phyloP scores from a whole-genome alignment of 1,284 basidiomycete species.

The Psilocybe mexicana region DNA sequence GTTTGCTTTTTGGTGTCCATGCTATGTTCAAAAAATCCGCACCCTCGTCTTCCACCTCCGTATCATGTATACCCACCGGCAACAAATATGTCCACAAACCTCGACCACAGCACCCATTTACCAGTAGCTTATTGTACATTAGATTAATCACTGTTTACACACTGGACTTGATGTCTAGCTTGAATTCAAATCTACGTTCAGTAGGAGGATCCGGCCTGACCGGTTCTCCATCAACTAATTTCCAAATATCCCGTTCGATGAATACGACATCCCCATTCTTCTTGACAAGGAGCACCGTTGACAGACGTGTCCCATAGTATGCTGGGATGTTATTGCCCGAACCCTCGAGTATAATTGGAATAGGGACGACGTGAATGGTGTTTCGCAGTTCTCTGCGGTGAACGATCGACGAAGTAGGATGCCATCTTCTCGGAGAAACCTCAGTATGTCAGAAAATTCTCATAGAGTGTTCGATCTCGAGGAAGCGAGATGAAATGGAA shows the following conservation, averaged over 20 bases:
- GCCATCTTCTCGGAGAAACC: conserved; percentile 45
- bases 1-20: conserved; percentile 7
- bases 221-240: conserved; percentile 38
- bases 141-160: conserved; percentile 11
- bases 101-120: conserved; percentile 2
- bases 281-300: conserved; percentile 69
- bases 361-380: conserved; percentile 61
- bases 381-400: conserved; percentile 55
- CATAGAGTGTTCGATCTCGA: conserved; percentile 9
- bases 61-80: conserved; percentile 9
- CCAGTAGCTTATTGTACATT: conserved; percentile 18
- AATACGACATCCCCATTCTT: conserved; percentile 63
- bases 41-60: neutral
- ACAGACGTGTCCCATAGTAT: conserved; percentile 69
- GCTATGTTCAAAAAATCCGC: conserved; percentile 5
- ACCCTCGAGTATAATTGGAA: conserved; percentile 32
- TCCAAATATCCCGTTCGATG: conserved; percentile 73
- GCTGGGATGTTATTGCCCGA: conserved; percentile 15
- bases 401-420: conserved; percentile 43
- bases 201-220: conserved; percentile 40
- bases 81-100: neutral
- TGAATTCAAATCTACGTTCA: conserved; percentile 56
- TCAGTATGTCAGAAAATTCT: conserved; percentile 27
- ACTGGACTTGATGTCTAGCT: conserved; percentile 32
- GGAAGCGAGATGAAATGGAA: neutral